Percentiles rank a stretch among this genome's conserved stretches.
These are phyloP conservation scores for Edaphochlamys debaryana DNA, from an alignment of 139 green algal species.

Conservation along the genomic window DNA sequence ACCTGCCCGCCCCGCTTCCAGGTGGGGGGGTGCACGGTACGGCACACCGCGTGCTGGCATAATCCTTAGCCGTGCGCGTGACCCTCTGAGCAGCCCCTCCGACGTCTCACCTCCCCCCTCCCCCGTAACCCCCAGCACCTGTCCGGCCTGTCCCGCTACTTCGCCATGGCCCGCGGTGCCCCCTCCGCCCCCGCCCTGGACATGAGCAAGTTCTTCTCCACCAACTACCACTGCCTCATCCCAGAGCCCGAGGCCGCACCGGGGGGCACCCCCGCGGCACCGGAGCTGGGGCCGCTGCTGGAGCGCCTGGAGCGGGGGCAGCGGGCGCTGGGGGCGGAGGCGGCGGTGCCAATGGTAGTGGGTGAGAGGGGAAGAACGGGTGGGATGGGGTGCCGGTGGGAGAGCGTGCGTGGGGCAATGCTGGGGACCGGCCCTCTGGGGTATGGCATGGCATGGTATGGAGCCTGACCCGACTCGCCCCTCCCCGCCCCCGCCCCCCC, in stretches of 20 bases:
- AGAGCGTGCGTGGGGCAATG: no score
- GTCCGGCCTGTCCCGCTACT: slow-evolving; percentile 81
- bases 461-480: no score
- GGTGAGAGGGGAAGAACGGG: slow-evolving; percentile 61
- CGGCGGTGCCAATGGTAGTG: slow-evolving; percentile 85
- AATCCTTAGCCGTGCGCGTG: no score
- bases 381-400: slow-evolving; percentile 68
- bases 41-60: background rate
- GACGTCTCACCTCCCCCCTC: background rate
- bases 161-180: slow-evolving; percentile 85
- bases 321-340: slow-evolving; percentile 64
- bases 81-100: no score
- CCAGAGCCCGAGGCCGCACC: slow-evolving; percentile 78
- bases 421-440: no score
- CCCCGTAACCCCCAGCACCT: slow-evolving; percentile 47
- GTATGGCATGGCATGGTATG: no score
- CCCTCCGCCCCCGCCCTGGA: slow-evolving; percentile 73
- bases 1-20: slow-evolving; percentile 79
- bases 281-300: slow-evolving; percentile 15
- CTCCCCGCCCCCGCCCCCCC: slow-evolving; percentile 43
- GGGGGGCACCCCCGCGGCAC: slow-evolving; percentile 27
- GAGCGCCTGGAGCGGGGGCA: slow-evolving; percentile 73
- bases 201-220: slow-evolving; percentile 92
- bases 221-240: slow-evolving; percentile 92
- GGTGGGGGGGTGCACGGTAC: slow-evolving; percentile 33